These are phyloP conservation scores for Daedaleopsis nitida DNA, from an alignment of 768 basidiomycete genomes.

Conservation along the genomic window DNA sequence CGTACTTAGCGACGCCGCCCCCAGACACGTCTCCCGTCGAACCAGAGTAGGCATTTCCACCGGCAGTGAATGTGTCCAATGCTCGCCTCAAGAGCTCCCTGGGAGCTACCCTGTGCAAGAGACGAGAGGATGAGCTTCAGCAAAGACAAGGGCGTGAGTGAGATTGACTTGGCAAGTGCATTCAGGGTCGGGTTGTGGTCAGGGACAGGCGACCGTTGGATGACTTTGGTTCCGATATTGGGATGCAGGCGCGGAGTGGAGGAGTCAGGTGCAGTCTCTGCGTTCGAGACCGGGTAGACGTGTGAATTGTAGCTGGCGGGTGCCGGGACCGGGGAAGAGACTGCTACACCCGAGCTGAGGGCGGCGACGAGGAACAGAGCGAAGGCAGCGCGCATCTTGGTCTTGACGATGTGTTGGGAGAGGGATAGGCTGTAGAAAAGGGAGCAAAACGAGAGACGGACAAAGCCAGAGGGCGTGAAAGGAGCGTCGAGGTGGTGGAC, in stretches of 20 bases:
- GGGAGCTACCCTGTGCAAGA: not conserved
- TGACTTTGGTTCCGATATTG: conserved; percentile 12
- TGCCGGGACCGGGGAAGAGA: conserved; percentile 13
- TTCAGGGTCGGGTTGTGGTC: conserved; percentile 9
- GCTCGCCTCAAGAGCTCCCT: conserved; percentile 9
- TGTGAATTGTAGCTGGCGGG: conserved; percentile 16
- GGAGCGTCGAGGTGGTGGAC: not conserved
- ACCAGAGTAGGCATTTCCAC: conserved; percentile 13
- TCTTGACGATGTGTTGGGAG: not conserved
- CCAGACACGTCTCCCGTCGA: not conserved
- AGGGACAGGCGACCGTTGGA: conserved; percentile 1
- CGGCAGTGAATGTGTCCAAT: conserved; percentile 19
- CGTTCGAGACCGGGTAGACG: conserved; percentile 16
- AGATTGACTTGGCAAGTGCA: conserved; percentile 6
- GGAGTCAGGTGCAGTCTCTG: not conserved
- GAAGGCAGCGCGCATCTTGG: conserved; percentile 30
- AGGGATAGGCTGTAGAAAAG: conserved; percentile 8
- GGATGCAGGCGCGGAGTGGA: conserved; percentile 1
- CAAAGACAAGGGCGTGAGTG: too few species aligned
- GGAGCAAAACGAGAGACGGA: conserved; percentile 5
- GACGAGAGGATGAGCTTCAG: not conserved
- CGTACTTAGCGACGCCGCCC: conserved; percentile 4
- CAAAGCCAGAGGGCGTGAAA: conserved; percentile 4
- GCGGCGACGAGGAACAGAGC: conserved; percentile 26
- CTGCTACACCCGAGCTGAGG: conserved; percentile 25